Percentiles rank a stretch among this genome's conserved stretches.
Conservation (phyloP, 2,329 filamentous ascomycete species). For the Cordyceps javanica region DNA sequence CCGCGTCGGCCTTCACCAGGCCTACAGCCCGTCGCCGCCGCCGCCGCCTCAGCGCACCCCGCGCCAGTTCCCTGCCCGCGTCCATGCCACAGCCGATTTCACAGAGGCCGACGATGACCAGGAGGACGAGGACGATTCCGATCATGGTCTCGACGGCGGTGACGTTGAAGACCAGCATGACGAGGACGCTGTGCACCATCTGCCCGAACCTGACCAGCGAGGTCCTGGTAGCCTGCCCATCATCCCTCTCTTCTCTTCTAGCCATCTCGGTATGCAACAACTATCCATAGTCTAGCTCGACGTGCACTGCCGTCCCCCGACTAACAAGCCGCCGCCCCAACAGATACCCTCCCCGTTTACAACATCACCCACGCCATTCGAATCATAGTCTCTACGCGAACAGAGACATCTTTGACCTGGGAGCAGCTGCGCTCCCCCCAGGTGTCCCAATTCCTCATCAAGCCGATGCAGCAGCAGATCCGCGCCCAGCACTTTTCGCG, state of each 20-base stretch:
- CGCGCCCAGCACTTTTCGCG: constrained; percentile 75
- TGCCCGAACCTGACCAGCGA: constrained; percentile 23
- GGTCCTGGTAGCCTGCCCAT: constrained; percentile 30
- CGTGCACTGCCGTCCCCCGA: not conserved
- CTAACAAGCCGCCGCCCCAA: constrained; percentile 19
- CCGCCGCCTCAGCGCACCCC: constrained; percentile 25
- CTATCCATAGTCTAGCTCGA: constrained; percentile 8
- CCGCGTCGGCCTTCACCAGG: constrained; percentile 23
- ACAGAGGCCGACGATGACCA: constrained; percentile 56
- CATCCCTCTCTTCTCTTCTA: constrained; percentile 74
- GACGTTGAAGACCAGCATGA: constrained; percentile 40
- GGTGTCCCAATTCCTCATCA: constrained; percentile 90
- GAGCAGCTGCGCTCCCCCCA: constrained; percentile 94
- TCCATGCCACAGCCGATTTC: constrained; percentile 58
- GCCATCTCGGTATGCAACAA: constrained; percentile 61
- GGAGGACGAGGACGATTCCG: constrained; percentile 35
- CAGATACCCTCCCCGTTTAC: constrained; percentile 84
- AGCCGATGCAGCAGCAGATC: constrained; percentile 90
- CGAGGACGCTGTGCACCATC: constrained; percentile 37
- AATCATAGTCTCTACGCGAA: constrained; percentile 73
- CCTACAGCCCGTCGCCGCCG: constrained; percentile 26
- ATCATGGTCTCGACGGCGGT: constrained; percentile 41
- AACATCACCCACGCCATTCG: constrained; percentile 86
- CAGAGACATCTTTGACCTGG: constrained; percentile 90
- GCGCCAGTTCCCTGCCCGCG: constrained; percentile 22